A percentile compares a stretch with the other conserved stretches of the same genome.
Evolutionary conservation across 805 yeast genomes (phyloP).

Genomic region (Yarrowia deformans): DNA sequence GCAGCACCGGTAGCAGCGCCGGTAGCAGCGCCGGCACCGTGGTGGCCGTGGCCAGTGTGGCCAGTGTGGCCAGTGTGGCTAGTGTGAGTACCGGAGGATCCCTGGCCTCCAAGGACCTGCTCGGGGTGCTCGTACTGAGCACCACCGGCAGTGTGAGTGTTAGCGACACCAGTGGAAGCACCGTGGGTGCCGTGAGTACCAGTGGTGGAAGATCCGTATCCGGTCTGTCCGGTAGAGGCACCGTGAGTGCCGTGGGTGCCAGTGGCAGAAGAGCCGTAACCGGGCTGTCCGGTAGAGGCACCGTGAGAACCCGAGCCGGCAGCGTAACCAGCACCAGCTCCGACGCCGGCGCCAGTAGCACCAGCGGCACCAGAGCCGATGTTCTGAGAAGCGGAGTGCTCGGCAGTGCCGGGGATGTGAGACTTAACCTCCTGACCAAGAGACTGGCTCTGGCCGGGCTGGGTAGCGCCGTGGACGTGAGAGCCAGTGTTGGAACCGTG

Average conservation of each 20-base stretch:
- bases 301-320: conserved; percentile 25
- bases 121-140: conserved; percentile 26
- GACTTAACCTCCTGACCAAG: conserved; percentile 26
- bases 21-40: conserved; percentile 3
- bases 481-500: not conserved
- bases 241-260: not conserved
- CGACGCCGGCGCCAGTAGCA: conserved; percentile 36
- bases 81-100: not conserved
- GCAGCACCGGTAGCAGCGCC: conserved; percentile 37
- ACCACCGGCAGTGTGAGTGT: conserved; percentile 8
- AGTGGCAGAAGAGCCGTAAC: conserved; percentile 5
- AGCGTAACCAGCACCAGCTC: conserved; percentile 37
- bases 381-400: conserved; percentile 23
- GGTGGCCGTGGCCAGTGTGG: conserved; percentile 17
- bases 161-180: conserved; percentile 11
- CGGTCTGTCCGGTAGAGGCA: not conserved
- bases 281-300: not conserved
- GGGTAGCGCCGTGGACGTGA: conserved; percentile 28
- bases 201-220: not conserved
- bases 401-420: conserved; percentile 26
- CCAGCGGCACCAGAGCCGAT: conserved; percentile 16
- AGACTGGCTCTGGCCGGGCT: conserved; percentile 24
- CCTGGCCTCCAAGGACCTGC: conserved; percentile 19
- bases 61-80: not conserved
- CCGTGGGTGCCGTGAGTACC: conserved; percentile 15